Conservation (phyloP, 768 basidiomycete genomes). For the Leucosporidium yakuticum region DNA sequence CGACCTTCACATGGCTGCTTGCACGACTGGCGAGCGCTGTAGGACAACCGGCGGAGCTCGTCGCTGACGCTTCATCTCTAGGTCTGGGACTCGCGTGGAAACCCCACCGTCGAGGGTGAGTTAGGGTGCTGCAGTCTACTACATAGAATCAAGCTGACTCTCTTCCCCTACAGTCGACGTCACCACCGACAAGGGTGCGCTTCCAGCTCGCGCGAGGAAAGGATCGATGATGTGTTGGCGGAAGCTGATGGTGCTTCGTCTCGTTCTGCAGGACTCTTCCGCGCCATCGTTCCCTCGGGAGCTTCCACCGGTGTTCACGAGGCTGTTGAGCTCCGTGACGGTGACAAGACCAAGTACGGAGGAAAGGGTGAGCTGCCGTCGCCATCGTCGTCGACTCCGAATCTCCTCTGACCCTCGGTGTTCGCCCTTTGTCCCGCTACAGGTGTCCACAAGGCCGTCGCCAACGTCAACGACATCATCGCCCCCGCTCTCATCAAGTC, state of each 20-base stretch:
- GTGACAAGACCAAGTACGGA: slow-evolving; percentile 83
- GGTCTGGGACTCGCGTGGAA: slow-evolving; percentile 99
- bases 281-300: slow-evolving; percentile 92
- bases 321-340: slow-evolving; percentile 97
- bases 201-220: not conserved
- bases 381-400: not conserved
- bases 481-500: slow-evolving; percentile 81
- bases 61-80: slow-evolving; percentile 41
- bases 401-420: not conserved
- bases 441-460: slow-evolving; percentile 91
- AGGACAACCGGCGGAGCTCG: too few relatives aligned
- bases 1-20: not conserved
- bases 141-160: not conserved
- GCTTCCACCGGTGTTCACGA: slow-evolving; percentile 98
- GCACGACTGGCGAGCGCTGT: not conserved
- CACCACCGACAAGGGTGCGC: slow-evolving; percentile 38
- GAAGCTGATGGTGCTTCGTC: not conserved
- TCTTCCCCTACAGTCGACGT: slow-evolving; percentile 32
- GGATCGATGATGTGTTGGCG: not conserved
- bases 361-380: slow-evolving; percentile 77
- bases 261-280: slow-evolving; percentile 73
- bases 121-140: not conserved
- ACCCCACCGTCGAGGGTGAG: slow-evolving; percentile 53
- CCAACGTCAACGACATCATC: slow-evolving; percentile 87
- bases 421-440: too few relatives aligned